phyloP scores from a whole-genome alignment of 2,329 filamentous ascomycete genomes.

The Cladosporium sp. region DNA sequence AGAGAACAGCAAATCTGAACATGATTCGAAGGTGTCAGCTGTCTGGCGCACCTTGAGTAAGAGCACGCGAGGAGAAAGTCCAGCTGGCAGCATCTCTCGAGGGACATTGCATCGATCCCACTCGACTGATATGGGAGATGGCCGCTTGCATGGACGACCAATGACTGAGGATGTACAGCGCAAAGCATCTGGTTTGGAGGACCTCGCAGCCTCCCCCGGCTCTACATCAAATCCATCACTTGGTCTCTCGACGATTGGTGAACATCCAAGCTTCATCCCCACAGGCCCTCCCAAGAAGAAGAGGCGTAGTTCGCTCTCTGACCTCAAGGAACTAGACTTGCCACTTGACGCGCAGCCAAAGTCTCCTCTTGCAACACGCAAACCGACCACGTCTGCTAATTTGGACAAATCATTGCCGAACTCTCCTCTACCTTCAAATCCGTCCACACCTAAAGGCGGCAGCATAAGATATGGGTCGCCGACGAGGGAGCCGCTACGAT shows the following conservation, averaged over 20 bases:
- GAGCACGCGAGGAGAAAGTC: constrained; percentile 59
- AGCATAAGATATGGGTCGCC: constrained; percentile 39
- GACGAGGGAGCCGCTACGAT: constrained; percentile 28
- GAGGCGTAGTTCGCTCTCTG: constrained; percentile 84
- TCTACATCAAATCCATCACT: constrained; percentile 23
- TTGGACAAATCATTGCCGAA: constrained; percentile 28
- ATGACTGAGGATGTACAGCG: constrained; percentile 46
- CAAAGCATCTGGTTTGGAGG: constrained; percentile 37
- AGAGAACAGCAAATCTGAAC: constrained; percentile 71
- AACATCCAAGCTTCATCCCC: constrained; percentile 40
- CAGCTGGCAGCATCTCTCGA: constrained; percentile 61
- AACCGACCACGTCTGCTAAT: constrained; percentile 10
- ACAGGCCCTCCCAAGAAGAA: constrained; percentile 62
- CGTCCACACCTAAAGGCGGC: constrained; percentile 35
- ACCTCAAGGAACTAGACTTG: constrained; percentile 67
- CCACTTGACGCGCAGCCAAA: constrained; percentile 19
- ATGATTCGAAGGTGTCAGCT: constrained; percentile 66
- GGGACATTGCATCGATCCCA: constrained; percentile 64
- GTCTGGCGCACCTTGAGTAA: constrained; percentile 89
- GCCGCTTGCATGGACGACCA: constrained; percentile 47
- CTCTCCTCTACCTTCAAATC: constrained; percentile 34
- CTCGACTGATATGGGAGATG: constrained; percentile 67
- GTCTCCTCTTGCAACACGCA: constrained; percentile 22
- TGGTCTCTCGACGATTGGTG: constrained; percentile 49
- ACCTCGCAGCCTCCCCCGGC: constrained; percentile 20